Evolutionary conservation across 768 basidiomycete species (phyloP).

Genomic region (Tulasnella sp.): DNA sequence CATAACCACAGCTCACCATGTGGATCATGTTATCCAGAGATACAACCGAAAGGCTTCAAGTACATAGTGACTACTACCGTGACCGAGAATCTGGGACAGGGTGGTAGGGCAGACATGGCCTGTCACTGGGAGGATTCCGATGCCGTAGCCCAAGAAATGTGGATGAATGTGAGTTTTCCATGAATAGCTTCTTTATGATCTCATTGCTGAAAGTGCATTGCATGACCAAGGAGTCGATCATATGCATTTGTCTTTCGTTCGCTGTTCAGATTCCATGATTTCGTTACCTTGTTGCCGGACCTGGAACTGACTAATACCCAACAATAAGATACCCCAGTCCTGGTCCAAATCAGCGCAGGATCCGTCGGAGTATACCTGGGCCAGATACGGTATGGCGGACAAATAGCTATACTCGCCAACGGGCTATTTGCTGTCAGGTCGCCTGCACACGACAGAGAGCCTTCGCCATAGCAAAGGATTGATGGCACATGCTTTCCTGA

Average conservation of each 20-base stretch:
- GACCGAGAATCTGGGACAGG: conserved; percentile 74
- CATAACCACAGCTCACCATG: neutral
- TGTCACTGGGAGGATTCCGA: conserved; percentile 88
- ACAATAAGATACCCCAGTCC: too few relatives aligned
- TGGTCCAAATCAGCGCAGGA: too few relatives aligned
- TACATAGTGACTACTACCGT: conserved; percentile 79
- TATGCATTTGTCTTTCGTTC: conserved; percentile 54
- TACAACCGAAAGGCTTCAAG: conserved; percentile 74
- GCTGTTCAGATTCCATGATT: conserved; percentile 35
- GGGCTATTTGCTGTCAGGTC: too few relatives aligned
- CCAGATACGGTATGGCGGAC: too few relatives aligned
- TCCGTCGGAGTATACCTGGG: too few relatives aligned
- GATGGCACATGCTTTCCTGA: too few relatives aligned
- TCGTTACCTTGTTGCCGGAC: too few relatives aligned
- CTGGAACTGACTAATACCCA: too few relatives aligned
- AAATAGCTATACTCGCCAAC: too few relatives aligned
- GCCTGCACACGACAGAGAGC: too few relatives aligned
- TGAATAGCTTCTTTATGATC: conserved; percentile 8
- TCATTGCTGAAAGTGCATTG: neutral
- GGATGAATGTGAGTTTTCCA: conserved; percentile 49
- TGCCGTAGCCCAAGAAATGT: conserved; percentile 65
- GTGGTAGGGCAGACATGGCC: conserved; percentile 72
- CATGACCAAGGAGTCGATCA: conserved; percentile 49
- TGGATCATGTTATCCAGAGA: conserved; percentile 33
- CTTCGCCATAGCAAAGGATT: too few relatives aligned